Evolutionary conservation across 805 yeast species (phyloP).

Genomic region (Wickerhamiella sergipiensis): DNA sequence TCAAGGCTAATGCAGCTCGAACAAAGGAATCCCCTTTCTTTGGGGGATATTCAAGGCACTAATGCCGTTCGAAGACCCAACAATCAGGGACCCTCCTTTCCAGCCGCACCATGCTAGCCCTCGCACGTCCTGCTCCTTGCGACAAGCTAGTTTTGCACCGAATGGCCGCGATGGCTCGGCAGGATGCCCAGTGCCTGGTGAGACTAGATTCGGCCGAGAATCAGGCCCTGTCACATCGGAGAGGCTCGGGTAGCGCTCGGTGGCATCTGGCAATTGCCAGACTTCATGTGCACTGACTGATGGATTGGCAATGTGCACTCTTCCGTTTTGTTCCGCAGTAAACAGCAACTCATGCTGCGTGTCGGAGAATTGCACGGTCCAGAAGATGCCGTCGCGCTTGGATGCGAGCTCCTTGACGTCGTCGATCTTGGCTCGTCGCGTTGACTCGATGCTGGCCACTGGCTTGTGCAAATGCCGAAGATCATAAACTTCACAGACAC

Average conservation of each 20-base stretch:
- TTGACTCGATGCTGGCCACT: conserved; percentile 27
- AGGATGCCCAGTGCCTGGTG: neutral
- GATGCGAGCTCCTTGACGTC: conserved; percentile 5
- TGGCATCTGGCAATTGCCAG: neutral
- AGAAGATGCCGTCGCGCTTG: conserved; percentile 46
- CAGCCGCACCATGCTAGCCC: conserved; percentile 49
- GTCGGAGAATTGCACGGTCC: conserved; percentile 47
- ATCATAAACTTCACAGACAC: conserved; percentile 65
- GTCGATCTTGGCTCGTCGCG: conserved; percentile 22
- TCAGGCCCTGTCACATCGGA: neutral
- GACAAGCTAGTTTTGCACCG: neutral
- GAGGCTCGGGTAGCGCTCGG: neutral
- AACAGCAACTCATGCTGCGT: conserved; percentile 65
- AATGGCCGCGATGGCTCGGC: neutral
- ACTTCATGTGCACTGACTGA: neutral
- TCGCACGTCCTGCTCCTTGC: conserved; percentile 35
- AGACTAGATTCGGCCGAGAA: too few relatives aligned
- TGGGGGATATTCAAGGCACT: conserved; percentile 19
- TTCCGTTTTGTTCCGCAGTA: conserved; percentile 71
- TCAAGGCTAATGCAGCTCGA: neutral
- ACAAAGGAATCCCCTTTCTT: neutral
- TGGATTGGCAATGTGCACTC: conserved; percentile 42
- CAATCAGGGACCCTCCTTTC: conserved; percentile 37
- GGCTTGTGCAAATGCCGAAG: conserved; percentile 37
- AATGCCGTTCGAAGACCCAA: conserved; percentile 57